Evolutionary conservation across 2,329 filamentous ascomycete genomes (phyloP).

Genomic region (Cordyceps cateniannulata): DNA sequence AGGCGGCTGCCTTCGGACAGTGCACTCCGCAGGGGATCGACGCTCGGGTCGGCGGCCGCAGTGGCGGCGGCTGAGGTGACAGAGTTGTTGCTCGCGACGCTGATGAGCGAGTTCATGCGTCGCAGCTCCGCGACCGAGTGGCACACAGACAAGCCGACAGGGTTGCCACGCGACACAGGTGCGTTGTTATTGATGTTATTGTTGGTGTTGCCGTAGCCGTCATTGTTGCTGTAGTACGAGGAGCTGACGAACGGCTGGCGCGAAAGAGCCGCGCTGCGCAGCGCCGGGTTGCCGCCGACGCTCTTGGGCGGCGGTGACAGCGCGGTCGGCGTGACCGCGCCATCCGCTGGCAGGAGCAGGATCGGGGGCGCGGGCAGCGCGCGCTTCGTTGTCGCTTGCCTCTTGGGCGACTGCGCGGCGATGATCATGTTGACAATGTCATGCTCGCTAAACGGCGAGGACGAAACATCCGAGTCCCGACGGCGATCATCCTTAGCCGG

Average conservation of each 20-base stretch:
- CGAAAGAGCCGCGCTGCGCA: constrained; percentile 3
- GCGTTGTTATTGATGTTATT: neutral
- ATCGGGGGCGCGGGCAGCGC: constrained; percentile 25
- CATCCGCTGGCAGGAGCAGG: constrained; percentile 20
- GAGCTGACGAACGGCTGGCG: constrained; percentile 14
- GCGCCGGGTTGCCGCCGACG: constrained; percentile 5
- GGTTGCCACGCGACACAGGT: neutral
- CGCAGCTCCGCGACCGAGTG: constrained; percentile 45
- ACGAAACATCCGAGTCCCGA: constrained; percentile 17
- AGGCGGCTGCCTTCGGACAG: neutral
- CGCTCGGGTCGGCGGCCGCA: constrained; percentile 25
- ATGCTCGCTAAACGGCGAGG: constrained; percentile 27
- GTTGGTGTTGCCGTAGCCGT: neutral
- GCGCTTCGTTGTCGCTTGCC: constrained; percentile 13
- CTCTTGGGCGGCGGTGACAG: constrained; percentile 22
- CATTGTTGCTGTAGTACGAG: constrained; percentile 20
- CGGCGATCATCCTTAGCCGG: neutral
- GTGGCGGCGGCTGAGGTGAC: constrained; percentile 27
- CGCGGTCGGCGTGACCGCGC: constrained; percentile 21
- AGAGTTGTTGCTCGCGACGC: constrained; percentile 36
- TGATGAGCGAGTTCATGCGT: constrained; percentile 50
- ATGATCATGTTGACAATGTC: constrained; percentile 28
- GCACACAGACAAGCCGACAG: constrained; percentile 23
- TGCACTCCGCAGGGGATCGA: neutral
- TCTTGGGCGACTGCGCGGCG: constrained; percentile 13